Conservation (phyloP, 805 yeast species). For the Hanseniaspora meyeri region DNA sequence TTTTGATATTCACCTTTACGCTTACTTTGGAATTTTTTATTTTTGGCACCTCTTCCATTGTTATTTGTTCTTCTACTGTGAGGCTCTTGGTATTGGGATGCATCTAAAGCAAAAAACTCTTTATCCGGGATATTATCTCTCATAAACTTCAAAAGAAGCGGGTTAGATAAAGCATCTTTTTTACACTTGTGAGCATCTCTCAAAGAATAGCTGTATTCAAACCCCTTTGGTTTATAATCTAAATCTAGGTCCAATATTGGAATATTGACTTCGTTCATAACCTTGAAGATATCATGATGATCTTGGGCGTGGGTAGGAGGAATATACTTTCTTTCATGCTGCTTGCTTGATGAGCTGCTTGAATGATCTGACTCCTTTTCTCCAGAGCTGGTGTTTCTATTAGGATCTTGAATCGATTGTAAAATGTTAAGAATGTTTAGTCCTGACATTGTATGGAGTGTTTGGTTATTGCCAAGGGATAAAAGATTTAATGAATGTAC, state of each 20-base stretch:
- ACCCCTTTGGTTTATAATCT: conserved; percentile 4
- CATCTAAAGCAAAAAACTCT: conserved; percentile 38
- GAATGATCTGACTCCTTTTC: neutral
- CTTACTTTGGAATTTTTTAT: conserved; percentile 13
- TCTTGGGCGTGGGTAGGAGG: neutral
- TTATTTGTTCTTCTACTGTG: neutral
- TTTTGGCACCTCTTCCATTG: conserved; percentile 10
- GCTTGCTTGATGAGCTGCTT: neutral
- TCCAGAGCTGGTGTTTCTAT: neutral
- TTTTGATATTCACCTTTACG: neutral
- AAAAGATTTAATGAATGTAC: neutral
- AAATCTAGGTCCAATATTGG: neutral
- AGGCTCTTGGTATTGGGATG: conserved; percentile 18
- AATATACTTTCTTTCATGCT: neutral
- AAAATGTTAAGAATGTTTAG: neutral
- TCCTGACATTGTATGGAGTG: neutral
- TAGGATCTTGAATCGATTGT: neutral
- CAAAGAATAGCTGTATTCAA: neutral
- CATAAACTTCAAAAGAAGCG: conserved; percentile 13
- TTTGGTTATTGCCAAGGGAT: neutral
- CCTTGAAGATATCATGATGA: neutral
- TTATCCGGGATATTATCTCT: conserved; percentile 33
- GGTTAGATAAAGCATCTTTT: conserved; percentile 1
- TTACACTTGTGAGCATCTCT: conserved; percentile 3
- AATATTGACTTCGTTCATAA: neutral